phyloP scores from a whole-genome alignment of 2,329 filamentous ascomycete species.

The Leptodontidium sp. region DNA sequence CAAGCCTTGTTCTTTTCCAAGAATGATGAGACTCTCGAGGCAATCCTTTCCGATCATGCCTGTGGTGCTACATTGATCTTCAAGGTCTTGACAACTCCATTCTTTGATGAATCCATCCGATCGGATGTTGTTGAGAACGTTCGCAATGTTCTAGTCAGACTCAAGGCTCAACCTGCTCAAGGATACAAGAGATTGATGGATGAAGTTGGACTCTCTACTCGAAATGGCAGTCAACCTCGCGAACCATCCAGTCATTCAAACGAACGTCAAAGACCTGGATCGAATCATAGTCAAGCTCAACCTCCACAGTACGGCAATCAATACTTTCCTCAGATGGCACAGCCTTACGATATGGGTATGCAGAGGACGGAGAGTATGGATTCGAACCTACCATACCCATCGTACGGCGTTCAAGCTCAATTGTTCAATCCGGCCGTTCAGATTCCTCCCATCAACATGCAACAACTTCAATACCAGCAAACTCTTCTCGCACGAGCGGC shows the following conservation, averaged over 20 bases:
- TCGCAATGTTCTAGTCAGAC: constrained; percentile 83
- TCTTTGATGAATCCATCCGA: constrained; percentile 93
- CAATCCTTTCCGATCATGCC: constrained; percentile 88
- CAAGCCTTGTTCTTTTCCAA: constrained; percentile 92
- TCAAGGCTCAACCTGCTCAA: constrained; percentile 93
- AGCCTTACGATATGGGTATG: constrained; percentile 58
- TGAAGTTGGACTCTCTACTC: constrained; percentile 87
- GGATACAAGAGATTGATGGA: constrained; percentile 99
- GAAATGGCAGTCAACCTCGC: constrained; percentile 54
- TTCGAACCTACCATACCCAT: constrained; percentile 57
- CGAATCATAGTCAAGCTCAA: constrained; percentile 59
- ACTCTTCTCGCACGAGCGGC: constrained; percentile 60
- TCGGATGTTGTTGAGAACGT: constrained; percentile 91
- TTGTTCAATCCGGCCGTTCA: constrained; percentile 60
- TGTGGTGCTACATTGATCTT: constrained; percentile 97
- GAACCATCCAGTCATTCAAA: constrained; percentile 48
- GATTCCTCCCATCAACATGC: constrained; percentile 58
- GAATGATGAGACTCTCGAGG: constrained; percentile 86
- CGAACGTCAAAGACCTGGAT: constrained; percentile 63
- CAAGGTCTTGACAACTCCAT: constrained; percentile 96
- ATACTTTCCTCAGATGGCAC: constrained; percentile 61
- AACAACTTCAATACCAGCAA: constrained; percentile 67
- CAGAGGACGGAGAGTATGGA: constrained; percentile 63
- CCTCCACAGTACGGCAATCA: constrained; percentile 52
- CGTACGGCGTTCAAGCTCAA: constrained; percentile 59